These are phyloP conservation scores for Polygonum aviculare DNA, from an alignment of 148 eudicot species.

Conservation along the genomic window DNA sequence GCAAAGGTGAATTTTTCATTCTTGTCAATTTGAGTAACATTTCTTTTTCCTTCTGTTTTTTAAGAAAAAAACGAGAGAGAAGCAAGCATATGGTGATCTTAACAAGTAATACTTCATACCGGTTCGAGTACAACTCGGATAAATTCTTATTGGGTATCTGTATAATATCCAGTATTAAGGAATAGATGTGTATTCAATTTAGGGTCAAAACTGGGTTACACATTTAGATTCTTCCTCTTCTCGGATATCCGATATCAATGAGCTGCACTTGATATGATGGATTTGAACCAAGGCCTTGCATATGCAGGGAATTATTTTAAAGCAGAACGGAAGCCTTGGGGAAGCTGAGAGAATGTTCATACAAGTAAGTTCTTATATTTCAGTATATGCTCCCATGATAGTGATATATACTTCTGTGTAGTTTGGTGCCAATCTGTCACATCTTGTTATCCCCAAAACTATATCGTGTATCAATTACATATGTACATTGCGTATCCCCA, in stretches of 20 bases:
- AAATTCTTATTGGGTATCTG: too few relatives aligned
- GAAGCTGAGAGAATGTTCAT: constrained; percentile 97
- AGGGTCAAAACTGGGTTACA: too few relatives aligned
- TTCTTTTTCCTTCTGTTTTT: not conserved
- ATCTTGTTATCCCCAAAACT: too few relatives aligned
- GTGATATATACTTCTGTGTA: not conserved
- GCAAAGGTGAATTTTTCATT: constrained; percentile 55
- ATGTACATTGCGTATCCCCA: too few relatives aligned
- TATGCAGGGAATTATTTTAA: constrained; percentile 85
- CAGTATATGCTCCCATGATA: not conserved
- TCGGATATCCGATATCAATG: not conserved
- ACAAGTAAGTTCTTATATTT: constrained; percentile 45
- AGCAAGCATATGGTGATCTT: too few relatives aligned
- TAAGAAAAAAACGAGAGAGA: too few relatives aligned
- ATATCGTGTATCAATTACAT: too few relatives aligned
- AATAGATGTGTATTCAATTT: too few relatives aligned
- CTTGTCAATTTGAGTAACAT: not conserved
- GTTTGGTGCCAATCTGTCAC: not conserved
- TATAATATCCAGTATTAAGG: too few relatives aligned
- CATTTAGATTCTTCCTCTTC: too few relatives aligned
- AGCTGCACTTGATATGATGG: not conserved
- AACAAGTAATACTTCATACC: too few relatives aligned
- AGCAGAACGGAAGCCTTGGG: constrained; percentile 72
- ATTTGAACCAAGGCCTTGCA: not conserved
- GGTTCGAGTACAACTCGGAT: too few relatives aligned